Evolutionary conservation across 306 rosid genomes (phyloP).

Genomic region (Castanea crenata): DNA sequence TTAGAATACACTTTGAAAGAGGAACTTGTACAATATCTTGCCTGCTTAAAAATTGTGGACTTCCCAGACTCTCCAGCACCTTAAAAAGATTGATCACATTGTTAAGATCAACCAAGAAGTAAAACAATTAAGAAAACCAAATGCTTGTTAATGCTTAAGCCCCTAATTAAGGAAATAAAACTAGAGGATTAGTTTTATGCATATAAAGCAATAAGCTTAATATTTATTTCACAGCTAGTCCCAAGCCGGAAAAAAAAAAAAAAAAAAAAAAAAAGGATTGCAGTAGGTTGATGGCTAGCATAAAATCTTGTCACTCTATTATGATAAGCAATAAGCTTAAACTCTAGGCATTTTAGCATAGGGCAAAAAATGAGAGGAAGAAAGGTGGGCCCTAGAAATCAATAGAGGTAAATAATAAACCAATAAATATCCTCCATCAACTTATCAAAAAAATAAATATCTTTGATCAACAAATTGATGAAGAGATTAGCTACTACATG

Average conservation of each 20-base stretch:
- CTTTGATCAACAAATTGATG: not conserved
- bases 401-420: not conserved
- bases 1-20: not conserved
- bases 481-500: not conserved
- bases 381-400: not conserved
- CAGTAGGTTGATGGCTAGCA: no score
- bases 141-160: not conserved
- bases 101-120: slow-evolving; percentile 5
- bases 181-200: not conserved
- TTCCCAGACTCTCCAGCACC: slow-evolving; percentile 98
- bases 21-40: slow-evolving; percentile 27
- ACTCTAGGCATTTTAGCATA: not conserved
- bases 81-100: slow-evolving; percentile 23
- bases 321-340: not conserved
- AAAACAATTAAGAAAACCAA: slow-evolving; percentile 1
- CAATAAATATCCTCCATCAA: not conserved
- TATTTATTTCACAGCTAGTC: no score
- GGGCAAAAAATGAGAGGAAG: not conserved
- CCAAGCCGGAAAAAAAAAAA: no score
- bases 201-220: not conserved
- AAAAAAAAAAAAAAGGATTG: no score
- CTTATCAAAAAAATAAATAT: not conserved
- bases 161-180: not conserved
- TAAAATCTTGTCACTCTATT: no score
- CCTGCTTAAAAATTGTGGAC: slow-evolving; percentile 98